Conservation (phyloP, 805 yeast genomes). For the Candida maesae region DNA sequence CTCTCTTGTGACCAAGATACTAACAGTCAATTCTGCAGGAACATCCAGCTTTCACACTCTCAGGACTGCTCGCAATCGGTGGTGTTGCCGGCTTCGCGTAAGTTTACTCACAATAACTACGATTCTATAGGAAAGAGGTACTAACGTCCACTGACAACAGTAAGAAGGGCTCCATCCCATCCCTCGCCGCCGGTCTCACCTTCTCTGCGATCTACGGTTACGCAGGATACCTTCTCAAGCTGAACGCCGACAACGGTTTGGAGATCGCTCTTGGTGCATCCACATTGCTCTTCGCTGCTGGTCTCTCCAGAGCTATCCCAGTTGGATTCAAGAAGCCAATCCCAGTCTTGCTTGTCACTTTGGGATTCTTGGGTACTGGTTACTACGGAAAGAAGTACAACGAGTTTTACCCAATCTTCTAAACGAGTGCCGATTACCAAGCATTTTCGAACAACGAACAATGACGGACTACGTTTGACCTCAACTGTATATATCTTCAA, state of each 20-base stretch:
- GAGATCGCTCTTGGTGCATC: conserved; percentile 77
- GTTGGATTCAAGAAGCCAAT: conserved; percentile 65
- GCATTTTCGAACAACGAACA: too few relatives aligned
- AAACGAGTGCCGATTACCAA: too few relatives aligned
- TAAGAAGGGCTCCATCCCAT: conserved; percentile 61
- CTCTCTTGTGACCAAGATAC: too few relatives aligned
- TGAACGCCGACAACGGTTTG: conserved; percentile 76
- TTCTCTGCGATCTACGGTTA: conserved; percentile 58
- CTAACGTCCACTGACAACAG: conserved; percentile 2
- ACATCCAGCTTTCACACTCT: conserved; percentile 71
- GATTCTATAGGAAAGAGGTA: too few relatives aligned
- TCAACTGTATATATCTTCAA: not conserved
- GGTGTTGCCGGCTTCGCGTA: conserved; percentile 65
- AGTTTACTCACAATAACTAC: too few relatives aligned
- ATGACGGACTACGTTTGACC: too few relatives aligned
- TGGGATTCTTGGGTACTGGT: conserved; percentile 61
- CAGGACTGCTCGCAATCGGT: conserved; percentile 65
- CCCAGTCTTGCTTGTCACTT: conserved; percentile 58
- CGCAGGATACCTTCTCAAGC: conserved; percentile 70
- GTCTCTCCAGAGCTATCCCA: conserved; percentile 64
- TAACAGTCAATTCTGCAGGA: too few relatives aligned
- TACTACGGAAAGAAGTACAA: conserved; percentile 75
- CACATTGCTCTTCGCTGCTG: conserved; percentile 60
- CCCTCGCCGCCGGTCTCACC: conserved; percentile 71
- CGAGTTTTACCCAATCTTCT: conserved; percentile 51